Evolutionary conservation across 78 protist species (phyloP), one percentile per base, ranked within the genome.

Genomic region (Paratrimastix pyriformis): DNA sequence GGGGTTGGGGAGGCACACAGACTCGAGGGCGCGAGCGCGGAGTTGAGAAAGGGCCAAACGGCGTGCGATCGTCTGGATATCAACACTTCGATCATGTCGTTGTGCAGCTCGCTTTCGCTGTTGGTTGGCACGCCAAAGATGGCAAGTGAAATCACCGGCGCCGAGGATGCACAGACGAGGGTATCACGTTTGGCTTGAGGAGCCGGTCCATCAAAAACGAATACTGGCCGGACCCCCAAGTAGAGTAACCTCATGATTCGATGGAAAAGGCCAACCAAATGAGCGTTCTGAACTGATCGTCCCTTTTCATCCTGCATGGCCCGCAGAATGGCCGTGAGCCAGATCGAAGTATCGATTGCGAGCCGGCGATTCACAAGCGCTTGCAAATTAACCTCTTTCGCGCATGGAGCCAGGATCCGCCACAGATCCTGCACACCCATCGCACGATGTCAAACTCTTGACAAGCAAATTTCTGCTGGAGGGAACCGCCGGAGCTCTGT

Each of bases 391-490:
- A 80, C 50, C 46, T 72, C 58, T 0, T 80, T 43, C 7, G 75
- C 91, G 1, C 69, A 38, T 15, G 79, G 65, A 0, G 79, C 60
- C 37, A 87, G 54, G 37, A 87, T 64, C 72, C 42, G 58, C 91
- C 91, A 87, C 48, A 87, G 74, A 1, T 71, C 75, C 38, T 79
- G 2, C 24, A 87, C 91, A 30, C 91, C 91, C 91, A 87, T 87
- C 48, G 26, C n/a, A n/a, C n/a, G n/a, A n/a, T n/a, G n/a, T n/a
- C n/a, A n/a, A n/a, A n/a, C n/a, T n/a, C n/a, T n/a, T n/a, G n/a
- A n/a, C n/a, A n/a, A n/a, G n/a, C n/a, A n/a, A n/a, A n/a, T n/a
- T n/a, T n/a, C n/a, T n/a, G n/a, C n/a, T n/a, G n/a, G n/a, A n/a
- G n/a, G n/a, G n/a, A n/a, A n/a, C n/a, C n/a, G n/a, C n/a, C n/a